A percentile compares a stretch with the other conserved stretches of the same genome.
These are phyloP conservation scores for Sporothrix dimorphospora DNA, from an alignment of 2,329 filamentous ascomycete genomes.

Conservation along the genomic window DNA sequence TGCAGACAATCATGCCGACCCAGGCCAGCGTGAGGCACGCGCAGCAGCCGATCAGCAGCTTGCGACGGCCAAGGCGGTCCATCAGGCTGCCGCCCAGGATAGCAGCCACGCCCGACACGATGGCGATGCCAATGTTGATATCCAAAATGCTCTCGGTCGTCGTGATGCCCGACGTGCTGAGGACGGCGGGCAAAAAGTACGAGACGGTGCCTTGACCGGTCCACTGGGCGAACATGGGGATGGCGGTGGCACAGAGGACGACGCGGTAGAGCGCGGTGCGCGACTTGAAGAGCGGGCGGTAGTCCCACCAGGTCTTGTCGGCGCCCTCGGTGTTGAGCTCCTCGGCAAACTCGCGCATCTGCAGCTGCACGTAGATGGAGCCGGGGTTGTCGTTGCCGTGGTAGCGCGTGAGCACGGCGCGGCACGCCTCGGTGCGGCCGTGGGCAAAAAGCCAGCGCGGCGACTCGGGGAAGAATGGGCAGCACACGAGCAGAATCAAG, in stretches of 20 bases:
- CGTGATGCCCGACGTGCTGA: neutral
- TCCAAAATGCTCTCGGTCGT: neutral
- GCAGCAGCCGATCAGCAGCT: conserved; percentile 6
- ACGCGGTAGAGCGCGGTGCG: neutral
- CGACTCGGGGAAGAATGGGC: conserved; percentile 8
- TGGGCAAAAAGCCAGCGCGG: conserved; percentile 7
- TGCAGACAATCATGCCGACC: neutral
- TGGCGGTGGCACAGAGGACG: neutral
- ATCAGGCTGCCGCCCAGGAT: neutral
- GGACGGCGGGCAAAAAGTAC: conserved; percentile 8
- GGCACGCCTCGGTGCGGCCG: conserved; percentile 1
- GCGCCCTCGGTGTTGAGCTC: conserved; percentile 6
- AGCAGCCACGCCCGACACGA: neutral
- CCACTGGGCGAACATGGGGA: conserved; percentile 13
- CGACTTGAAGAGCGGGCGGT: conserved; percentile 10
- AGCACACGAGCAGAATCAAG: neutral
- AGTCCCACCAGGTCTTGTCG: conserved; percentile 2
- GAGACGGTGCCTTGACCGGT: neutral
- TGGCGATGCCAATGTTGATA: conserved; percentile 2
- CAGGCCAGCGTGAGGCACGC: neutral
- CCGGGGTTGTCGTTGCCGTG: conserved; percentile 6
- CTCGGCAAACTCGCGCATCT: conserved; percentile 11
- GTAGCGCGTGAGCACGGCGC: neutral
- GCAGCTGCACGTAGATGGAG: conserved; percentile 10
- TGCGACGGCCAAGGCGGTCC: conserved; percentile 3